Base-by-base conservation (phyloP, 2,329 filamentous ascomycete species). In the Ustilaginoidea virens region DNA sequence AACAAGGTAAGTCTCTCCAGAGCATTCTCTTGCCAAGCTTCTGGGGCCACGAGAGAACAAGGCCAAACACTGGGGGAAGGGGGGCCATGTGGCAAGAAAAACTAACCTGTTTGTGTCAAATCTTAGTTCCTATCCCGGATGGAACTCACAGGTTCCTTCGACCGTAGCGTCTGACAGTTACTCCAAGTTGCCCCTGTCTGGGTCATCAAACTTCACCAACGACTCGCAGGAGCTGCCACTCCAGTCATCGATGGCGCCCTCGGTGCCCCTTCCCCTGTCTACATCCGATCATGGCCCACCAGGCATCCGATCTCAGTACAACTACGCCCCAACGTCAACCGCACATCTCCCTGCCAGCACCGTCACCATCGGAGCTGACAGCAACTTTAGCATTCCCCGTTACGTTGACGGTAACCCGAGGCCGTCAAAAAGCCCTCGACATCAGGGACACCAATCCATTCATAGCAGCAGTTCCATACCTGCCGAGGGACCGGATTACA, bases 111-210 rank as follows among this genome's bases (percentile, higher is more conserved):
- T n/a, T n/a, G n/a, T n/a, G n/a, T n/a, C n/a, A n/a, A n/a, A n/a
- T n/a, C 37, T 5, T 43, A 73, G 68, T 48, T 69, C 66, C 6
- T 73, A 70, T 37, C 61, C 68, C 10, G 57, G 59, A n/a, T 73
- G 68, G 68, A 64, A 54, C 34, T 52, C 61, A 5, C 65, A 66
- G 35, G 56, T 69, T 30, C 43, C 66, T 11, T 55, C 63, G 13
- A 56, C 59, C 5, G 61, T 69, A 45, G 51, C 60, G 3, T 40
- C 53, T 20, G 66, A 70, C 12, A 48, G 62, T 3, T 71, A 69
- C 43, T 56, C 58, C 27, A 70, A 70, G 39, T 49, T 66, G 37
- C 60, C 66, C 1, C 49, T 69, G 4, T 55, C 65, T 1, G 61
- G 63, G 6, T 47, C 53, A 2, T 47, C 58, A 12, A 56, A 46